phyloP scores from a whole-genome alignment of 2,329 filamentous ascomycete species.

The Stagonosporopsis vannaccii region DNA sequence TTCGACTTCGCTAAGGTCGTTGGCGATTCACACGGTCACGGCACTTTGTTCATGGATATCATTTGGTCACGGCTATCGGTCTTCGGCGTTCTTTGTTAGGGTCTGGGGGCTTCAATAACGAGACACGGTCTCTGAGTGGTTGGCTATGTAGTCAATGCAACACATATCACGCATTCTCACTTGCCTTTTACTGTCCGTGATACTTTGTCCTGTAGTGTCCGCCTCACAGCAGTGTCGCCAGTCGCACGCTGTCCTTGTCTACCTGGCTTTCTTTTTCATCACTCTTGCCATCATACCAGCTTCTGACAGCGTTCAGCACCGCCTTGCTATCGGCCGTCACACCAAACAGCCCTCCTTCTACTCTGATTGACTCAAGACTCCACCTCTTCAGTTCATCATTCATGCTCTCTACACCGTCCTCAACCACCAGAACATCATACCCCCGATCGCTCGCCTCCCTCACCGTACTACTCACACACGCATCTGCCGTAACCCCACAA shows the following conservation, averaged over 20 bases:
- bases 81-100: conserved; percentile 42
- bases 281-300: conserved; percentile 23
- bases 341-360: conserved; percentile 42
- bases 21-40: conserved; percentile 27
- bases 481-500: conserved; percentile 64
- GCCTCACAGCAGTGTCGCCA: not conserved
- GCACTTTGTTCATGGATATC: conserved; percentile 37
- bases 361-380: conserved; percentile 36
- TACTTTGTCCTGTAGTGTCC: no score
- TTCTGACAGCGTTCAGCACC: conserved; percentile 34
- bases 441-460: conserved; percentile 64
- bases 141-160: conserved; percentile 43
- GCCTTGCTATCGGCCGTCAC: conserved; percentile 30
- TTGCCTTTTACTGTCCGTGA: not conserved
- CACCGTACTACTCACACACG: conserved; percentile 63
- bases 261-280: not conserved
- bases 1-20: conserved; percentile 59
- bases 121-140: conserved; percentile 28
- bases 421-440: conserved; percentile 61
- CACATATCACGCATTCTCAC: conserved; percentile 6
- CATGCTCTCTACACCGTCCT: conserved; percentile 54
- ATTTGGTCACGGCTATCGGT: conserved; percentile 39
- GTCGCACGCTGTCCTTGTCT: not conserved
- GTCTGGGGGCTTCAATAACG: conserved; percentile 38
- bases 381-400: conserved; percentile 40